Evolutionary conservation across 1,284 basidiomycete species (phyloP), one percentile per base, ranked within the genome.

Genomic region (Blastosporella zonata): DNA sequence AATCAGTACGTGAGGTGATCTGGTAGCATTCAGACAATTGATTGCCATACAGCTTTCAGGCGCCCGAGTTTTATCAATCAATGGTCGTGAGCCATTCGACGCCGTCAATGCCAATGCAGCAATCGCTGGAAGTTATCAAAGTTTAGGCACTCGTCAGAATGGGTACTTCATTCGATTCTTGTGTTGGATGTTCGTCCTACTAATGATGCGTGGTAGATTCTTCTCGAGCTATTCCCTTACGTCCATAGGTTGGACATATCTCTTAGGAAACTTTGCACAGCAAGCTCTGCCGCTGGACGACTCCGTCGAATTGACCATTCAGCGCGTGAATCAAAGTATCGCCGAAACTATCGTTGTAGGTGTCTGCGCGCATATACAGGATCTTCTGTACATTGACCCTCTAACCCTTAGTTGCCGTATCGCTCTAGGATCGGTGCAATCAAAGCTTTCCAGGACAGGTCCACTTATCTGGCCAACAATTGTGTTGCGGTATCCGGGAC

Each of bases 181-280:
- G 8, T 29, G 15, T 40, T 7, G 2, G 15, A n/a, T 1, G n/a
- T 13, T 2, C 31, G 21, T 34, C 22, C 15, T 18, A 33, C 2
- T 18, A 35, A 6, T 23, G 9, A 40, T 2, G 5, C 18, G 8
- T 27, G 15, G 17, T 33, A 74, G 72, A 6, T 75, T 72, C 58
- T 75, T 75, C 59, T 70, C 73, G 5, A 74, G 71, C 48, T 75
- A 75, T 47, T 62, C 65, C 22, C 53, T 65, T 17, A 62, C 58
- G 9, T 60, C 69, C 2, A 56, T 62, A 1, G 73, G 74, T 3
- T 83, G 80, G 79, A 71, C 64, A 2, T 85, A 85, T 55, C 60
- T 72, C 50, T 70, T 83, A 73, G 81, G 81, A 13, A 78, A 83
- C 51, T 84, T 84, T 59, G 81, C 81, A 1, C 75, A 78, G 51